phyloP scores from a whole-genome alignment of 1,284 basidiomycete genomes.

The Termitomyces sp. region DNA sequence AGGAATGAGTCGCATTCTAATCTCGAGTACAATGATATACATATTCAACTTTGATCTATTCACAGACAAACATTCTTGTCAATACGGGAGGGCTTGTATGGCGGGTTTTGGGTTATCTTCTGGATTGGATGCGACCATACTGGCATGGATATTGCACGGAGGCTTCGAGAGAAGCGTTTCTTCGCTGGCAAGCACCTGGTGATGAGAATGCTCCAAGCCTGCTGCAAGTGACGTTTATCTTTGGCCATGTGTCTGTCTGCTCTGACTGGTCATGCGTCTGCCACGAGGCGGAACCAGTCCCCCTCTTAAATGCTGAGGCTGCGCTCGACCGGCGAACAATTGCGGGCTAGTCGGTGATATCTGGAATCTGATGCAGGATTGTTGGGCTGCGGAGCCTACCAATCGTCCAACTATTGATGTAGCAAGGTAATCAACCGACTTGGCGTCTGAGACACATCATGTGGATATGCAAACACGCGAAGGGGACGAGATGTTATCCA shows the following conservation, averaged over 20 bases:
- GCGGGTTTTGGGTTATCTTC: slow-evolving; percentile 18
- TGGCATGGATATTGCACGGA: not conserved
- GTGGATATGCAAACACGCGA: too few relatives aligned
- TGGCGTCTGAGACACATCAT: too few relatives aligned
- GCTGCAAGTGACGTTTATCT: slow-evolving; percentile 17
- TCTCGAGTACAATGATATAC: not conserved
- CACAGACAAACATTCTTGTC: slow-evolving; percentile 18
- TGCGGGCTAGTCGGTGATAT: not conserved
- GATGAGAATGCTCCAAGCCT: not conserved
- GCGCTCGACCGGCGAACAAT: not conserved
- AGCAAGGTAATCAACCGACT: not conserved
- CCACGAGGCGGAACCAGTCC: slow-evolving; percentile 4
- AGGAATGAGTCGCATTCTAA: not conserved
- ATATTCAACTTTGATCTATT: not conserved
- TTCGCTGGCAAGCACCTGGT: slow-evolving; percentile 16
- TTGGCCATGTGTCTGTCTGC: slow-evolving; percentile 12
- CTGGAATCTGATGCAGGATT: not conserved
- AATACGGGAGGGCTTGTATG: slow-evolving; percentile 14
- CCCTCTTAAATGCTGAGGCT: too few relatives aligned
- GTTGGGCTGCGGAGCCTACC: not conserved
- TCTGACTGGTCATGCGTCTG: too few relatives aligned
- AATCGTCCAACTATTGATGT: not conserved
- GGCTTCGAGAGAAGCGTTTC: slow-evolving; percentile 5
- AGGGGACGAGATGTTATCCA: too few relatives aligned
- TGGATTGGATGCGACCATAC: not conserved